phyloP scores from a whole-genome alignment of 805 yeast species.

The Kockiozyma suomiensis region DNA sequence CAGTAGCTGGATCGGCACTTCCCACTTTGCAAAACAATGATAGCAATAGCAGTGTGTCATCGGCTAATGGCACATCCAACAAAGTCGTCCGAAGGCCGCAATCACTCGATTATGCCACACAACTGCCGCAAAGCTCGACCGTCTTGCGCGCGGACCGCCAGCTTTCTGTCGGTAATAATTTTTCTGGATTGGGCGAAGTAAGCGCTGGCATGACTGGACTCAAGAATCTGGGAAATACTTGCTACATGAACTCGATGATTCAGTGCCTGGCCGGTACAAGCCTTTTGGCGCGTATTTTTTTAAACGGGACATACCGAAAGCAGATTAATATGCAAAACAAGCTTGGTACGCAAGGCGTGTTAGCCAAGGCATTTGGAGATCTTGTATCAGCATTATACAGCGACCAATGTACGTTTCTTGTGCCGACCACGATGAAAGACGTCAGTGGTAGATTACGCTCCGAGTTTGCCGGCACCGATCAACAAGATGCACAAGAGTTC shows the following conservation, averaged over 20 bases:
- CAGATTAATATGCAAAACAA: constrained; percentile 73
- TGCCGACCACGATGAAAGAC: constrained; percentile 67
- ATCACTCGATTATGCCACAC: constrained; percentile 7
- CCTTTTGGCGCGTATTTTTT: constrained; percentile 63
- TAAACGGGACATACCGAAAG: constrained; percentile 59
- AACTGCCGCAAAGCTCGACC: constrained; percentile 13
- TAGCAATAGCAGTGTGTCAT: not conserved
- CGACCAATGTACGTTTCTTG: constrained; percentile 52
- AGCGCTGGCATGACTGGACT: constrained; percentile 61
- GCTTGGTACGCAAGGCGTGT: constrained; percentile 77
- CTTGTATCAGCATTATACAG: constrained; percentile 57
- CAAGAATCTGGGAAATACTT: constrained; percentile 82
- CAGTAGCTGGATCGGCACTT: constrained; percentile 15
- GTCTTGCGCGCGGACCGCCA: constrained; percentile 16
- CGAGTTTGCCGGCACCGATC: constrained; percentile 67
- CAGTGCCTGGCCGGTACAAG: constrained; percentile 82
- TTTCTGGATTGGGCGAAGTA: constrained; percentile 24
- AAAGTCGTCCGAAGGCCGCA: not conserved
- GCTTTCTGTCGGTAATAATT: constrained; percentile 22
- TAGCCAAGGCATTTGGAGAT: constrained; percentile 69
- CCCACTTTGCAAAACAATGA: not conserved
- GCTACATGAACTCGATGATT: constrained; percentile 89
- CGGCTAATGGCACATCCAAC: not conserved
- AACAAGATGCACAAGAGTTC: constrained; percentile 87
- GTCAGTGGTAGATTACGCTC: constrained; percentile 67